Conservation (phyloP, 2,329 filamentous ascomycete genomes). For the Monosporascus sp. region DNA sequence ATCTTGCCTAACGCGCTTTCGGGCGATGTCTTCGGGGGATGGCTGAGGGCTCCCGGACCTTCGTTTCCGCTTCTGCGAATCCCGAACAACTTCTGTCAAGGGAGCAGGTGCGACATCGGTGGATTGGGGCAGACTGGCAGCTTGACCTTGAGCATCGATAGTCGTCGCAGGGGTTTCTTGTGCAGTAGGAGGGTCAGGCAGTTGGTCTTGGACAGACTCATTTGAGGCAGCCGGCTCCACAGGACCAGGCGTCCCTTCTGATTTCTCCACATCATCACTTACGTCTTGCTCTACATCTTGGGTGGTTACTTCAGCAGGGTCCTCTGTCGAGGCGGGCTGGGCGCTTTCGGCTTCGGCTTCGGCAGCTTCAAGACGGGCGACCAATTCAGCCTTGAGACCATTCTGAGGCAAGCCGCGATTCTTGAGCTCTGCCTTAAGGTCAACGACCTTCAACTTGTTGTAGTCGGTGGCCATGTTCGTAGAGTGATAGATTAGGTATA, state of each 20-base stretch:
- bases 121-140: slow-evolving; percentile 2
- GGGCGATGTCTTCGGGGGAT: slow-evolving; percentile 44
- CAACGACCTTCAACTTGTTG: slow-evolving; percentile 63
- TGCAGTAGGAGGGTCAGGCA: slow-evolving; percentile 14
- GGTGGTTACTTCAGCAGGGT: neutral
- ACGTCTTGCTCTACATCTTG: neutral
- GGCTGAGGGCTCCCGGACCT: slow-evolving; percentile 58
- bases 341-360: slow-evolving; percentile 6
- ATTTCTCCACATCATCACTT: neutral
- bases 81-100: slow-evolving; percentile 32
- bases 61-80: slow-evolving; percentile 61
- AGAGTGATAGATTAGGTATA: slow-evolving; percentile 1
- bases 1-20: slow-evolving; percentile 49
- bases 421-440: slow-evolving; percentile 71
- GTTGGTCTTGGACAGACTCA: neutral
- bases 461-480: slow-evolving; percentile 44
- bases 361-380: slow-evolving; percentile 51
- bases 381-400: slow-evolving; percentile 66
- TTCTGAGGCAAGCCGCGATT: slow-evolving; percentile 61
- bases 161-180: slow-evolving; percentile 8
- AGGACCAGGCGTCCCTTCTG: neutral
- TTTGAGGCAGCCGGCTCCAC: neutral
- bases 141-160: slow-evolving; percentile 5
- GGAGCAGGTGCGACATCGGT: slow-evolving; percentile 18
- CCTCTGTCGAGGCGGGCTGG: slow-evolving; percentile 4